These are phyloP conservation scores for Trematosphaeria pertusa DNA, from an alignment of 2,329 filamentous ascomycete species.

Conservation along the genomic window DNA sequence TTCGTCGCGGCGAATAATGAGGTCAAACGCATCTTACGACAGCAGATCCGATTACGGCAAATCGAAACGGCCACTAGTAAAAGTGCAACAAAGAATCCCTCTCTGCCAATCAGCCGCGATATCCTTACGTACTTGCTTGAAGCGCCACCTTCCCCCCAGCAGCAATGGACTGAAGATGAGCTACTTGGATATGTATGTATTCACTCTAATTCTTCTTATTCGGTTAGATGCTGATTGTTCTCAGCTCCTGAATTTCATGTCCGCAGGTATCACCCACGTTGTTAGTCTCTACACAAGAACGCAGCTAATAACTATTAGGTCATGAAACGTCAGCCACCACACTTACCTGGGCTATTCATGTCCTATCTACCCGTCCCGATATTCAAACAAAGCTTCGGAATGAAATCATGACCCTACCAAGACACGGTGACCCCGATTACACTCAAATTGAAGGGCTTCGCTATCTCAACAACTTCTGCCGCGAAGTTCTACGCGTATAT, in stretches of 20 bases:
- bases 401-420: slow-evolving; percentile 9
- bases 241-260: slow-evolving; percentile 20
- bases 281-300: background rate
- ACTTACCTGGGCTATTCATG: slow-evolving; percentile 15
- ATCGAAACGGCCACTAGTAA: slow-evolving; percentile 31
- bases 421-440: slow-evolving; percentile 8
- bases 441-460: slow-evolving; percentile 10
- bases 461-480: slow-evolving; percentile 18
- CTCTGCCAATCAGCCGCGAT: slow-evolving; percentile 15
- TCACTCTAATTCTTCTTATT: background rate
- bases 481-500: slow-evolving; percentile 18
- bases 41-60: slow-evolving; percentile 38
- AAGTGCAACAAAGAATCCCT: slow-evolving; percentile 16
- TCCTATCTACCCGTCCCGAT: slow-evolving; percentile 12
- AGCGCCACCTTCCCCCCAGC: slow-evolving; percentile 37
- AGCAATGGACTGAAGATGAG: slow-evolving; percentile 50
- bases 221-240: background rate
- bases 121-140: slow-evolving; percentile 43
- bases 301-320: slow-evolving; percentile 11
- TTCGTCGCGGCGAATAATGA: slow-evolving; percentile 46
- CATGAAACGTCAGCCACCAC: slow-evolving; percentile 21
- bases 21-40: slow-evolving; percentile 44
- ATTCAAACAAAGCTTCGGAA: slow-evolving; percentile 12
- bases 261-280: slow-evolving; percentile 6
- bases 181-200: slow-evolving; percentile 45